phyloP scores from a whole-genome alignment of 2,329 filamentous ascomycete genomes.

The Phialophora chinensis region DNA sequence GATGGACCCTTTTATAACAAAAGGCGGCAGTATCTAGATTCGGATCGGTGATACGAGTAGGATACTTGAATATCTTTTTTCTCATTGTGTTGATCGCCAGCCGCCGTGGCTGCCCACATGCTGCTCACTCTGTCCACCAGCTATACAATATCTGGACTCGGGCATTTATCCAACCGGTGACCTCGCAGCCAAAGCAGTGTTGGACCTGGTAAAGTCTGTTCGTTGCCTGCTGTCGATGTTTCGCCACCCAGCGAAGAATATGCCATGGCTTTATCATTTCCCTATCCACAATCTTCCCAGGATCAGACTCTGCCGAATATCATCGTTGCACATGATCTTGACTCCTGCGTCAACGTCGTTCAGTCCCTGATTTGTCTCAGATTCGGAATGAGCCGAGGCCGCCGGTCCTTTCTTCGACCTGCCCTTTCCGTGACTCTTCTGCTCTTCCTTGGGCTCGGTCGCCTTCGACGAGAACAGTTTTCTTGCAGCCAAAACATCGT shows the following conservation, averaged over 20 bases:
- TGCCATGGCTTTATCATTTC: not conserved
- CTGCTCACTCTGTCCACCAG: not conserved
- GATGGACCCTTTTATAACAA: too few species aligned
- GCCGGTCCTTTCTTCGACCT: slow-evolving; percentile 41
- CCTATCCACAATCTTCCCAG: slow-evolving; percentile 68
- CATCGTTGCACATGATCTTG: slow-evolving; percentile 78
- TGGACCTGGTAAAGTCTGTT: not conserved
- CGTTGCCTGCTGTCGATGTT: not conserved
- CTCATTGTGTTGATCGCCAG: not conserved
- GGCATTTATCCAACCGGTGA: not conserved
- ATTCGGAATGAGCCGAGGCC: not conserved
- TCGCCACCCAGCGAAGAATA: not conserved
- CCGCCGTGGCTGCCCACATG: not conserved
- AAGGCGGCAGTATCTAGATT: not conserved
- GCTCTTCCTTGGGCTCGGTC: slow-evolving; percentile 30
- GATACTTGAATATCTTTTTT: not conserved
- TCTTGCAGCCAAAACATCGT: slow-evolving; percentile 60
- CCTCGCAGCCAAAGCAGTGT: not conserved
- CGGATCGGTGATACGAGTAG: not conserved
- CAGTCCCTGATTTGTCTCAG: slow-evolving; percentile 48
- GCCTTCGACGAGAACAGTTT: slow-evolving; percentile 46
- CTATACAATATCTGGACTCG: not conserved
- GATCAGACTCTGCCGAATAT: slow-evolving; percentile 91
- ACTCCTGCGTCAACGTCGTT: slow-evolving; percentile 52
- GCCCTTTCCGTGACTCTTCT: slow-evolving; percentile 30